phyloP scores from a whole-genome alignment of 208 protist species.

The Acanthamoeba healyi region DNA sequence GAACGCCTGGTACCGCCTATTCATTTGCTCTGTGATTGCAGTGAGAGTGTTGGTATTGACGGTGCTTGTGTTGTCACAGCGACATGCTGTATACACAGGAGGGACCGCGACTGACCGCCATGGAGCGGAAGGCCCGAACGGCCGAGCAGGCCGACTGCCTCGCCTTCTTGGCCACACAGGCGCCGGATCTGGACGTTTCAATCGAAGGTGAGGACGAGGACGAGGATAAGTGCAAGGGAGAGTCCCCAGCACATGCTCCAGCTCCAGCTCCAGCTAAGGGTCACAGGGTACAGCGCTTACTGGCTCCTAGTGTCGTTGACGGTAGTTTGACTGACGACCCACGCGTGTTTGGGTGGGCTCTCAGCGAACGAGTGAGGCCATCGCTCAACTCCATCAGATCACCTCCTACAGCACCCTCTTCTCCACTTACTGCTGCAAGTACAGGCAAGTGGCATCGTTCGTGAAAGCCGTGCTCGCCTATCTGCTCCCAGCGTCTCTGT shows the following conservation, averaged over 20 bases:
- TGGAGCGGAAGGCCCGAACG: neutral
- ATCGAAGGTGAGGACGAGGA: neutral
- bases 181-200: neutral
- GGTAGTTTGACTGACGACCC: no score
- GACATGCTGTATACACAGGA: neutral
- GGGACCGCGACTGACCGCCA: neutral
- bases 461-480: conserved; percentile 63
- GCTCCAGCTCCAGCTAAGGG: neutral
- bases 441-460: conserved; percentile 68
- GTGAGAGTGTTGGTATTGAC: no score
- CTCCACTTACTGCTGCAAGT: conserved; percentile 5
- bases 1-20: no score
- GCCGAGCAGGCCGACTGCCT: neutral
- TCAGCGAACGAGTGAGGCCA: conserved; percentile 14
- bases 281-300: neutral
- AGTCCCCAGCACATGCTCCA: no score
- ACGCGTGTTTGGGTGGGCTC: neutral
- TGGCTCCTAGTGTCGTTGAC: neutral
- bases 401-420: conserved; percentile 55
- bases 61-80: no score
- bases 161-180: neutral
- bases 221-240: no score
- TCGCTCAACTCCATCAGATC: neutral
- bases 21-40: no score
- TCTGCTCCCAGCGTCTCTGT: conserved; percentile 31